These are phyloP conservation scores for Torulaspora franciscae DNA, from an alignment of 805 yeast species.

Conservation along the genomic window DNA sequence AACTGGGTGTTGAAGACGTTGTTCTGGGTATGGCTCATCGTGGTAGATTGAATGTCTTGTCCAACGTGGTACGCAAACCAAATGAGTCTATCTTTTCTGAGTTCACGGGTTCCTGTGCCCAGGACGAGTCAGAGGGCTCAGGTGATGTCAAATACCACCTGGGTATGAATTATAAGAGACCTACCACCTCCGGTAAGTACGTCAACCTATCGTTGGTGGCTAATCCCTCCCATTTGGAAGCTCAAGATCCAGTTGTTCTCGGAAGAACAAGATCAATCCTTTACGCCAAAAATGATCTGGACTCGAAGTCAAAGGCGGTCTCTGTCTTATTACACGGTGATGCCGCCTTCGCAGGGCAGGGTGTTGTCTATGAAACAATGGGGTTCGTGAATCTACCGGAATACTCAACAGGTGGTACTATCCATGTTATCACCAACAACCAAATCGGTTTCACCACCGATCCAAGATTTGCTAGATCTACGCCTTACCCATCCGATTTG, in stretches of 20 bases:
- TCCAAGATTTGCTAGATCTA: slow-evolving; percentile 95
- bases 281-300: slow-evolving; percentile 84
- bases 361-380: slow-evolving; percentile 98
- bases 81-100: slow-evolving; percentile 96
- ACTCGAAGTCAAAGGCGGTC: slow-evolving; percentile 79
- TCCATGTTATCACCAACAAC: slow-evolving; percentile 93
- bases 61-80: slow-evolving; percentile 97
- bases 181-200: slow-evolving; percentile 96
- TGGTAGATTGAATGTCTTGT: slow-evolving; percentile 96
- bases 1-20: slow-evolving; percentile 88
- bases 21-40: slow-evolving; percentile 99
- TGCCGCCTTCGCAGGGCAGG: slow-evolving; percentile 98
- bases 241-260: slow-evolving; percentile 97
- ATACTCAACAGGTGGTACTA: slow-evolving; percentile 96
- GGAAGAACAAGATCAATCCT: slow-evolving; percentile 97
- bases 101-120: slow-evolving; percentile 83
- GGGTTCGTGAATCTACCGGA: slow-evolving; percentile 91
- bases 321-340: slow-evolving; percentile 96
- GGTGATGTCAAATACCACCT: slow-evolving; percentile 99
- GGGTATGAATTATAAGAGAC: slow-evolving; percentile 99
- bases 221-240: slow-evolving; percentile 98
- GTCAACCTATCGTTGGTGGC: slow-evolving; percentile 96
- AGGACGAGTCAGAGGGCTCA: slow-evolving; percentile 78
- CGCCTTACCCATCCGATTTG: slow-evolving; percentile 96
- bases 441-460: slow-evolving; percentile 99